Evolutionary conservation across 1,139 yeast genomes (phyloP), one percentile per base, ranked within the genome.

Genomic region (Geotrichum citri-aurantii): DNA sequence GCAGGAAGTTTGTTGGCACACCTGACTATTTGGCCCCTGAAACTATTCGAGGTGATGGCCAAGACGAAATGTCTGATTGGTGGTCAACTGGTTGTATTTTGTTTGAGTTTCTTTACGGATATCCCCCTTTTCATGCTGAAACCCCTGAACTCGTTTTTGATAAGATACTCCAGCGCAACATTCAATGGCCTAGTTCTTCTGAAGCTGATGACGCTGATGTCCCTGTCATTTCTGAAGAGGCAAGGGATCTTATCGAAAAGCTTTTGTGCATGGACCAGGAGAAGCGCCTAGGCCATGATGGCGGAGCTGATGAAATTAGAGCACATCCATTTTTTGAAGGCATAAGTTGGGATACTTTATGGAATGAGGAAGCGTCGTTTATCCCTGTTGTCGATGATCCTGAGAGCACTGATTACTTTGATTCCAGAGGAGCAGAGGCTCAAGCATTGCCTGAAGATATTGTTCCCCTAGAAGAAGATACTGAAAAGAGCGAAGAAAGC

Each of bases 1-100:
- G 66, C 27, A 79, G 80, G 58, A 82, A 81, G 64, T 92, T 93
- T 68, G 96, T 91, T 44, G 99, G 99, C 0, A 95, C 99, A 0
- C 99, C 99, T 0, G 99, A 95, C 70, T 95, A 95, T 71, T 79
- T 95, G 48, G 96, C 99, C 0, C 99, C 99, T 0, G 99, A 95
- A 69, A 92, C 97, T 0, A 90, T 95, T 63, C 78, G 81, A 53
- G 98, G 98, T 37, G 79, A 80, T 6, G 89, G 90, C 0, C 97
- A 93, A 70, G 90, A 86, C 63, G 93, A 86, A 65, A 82, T 86
- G 50, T 85, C 95, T 46, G 99, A 95, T 76, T 95, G 99, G 99
- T 95, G 99, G 99, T 89, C 98, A 1, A 81, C 92, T 51, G 99
- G 99, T 0, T 93, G 98, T 73, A 91, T 95, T 60, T 74, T 92